Conservation (phyloP, 2,329 filamentous ascomycete species). For the Beauveria asiatica region DNA sequence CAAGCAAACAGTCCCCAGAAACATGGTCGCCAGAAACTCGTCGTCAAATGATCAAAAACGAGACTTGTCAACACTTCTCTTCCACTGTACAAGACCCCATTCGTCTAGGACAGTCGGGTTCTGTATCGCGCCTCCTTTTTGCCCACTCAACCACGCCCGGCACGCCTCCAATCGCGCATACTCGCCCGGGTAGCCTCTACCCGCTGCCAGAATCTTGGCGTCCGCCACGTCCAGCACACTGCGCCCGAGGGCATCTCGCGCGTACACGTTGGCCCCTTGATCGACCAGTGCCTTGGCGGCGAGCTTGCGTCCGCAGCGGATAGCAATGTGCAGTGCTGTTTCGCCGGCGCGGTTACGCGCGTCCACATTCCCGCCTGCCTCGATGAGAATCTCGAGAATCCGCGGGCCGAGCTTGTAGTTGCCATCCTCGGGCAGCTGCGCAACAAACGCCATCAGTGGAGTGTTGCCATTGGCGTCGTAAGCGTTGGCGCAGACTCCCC, state of each 20-base stretch:
- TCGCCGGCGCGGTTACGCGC: constrained; percentile 46
- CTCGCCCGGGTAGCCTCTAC: constrained; percentile 13
- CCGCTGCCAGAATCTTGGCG: constrained; percentile 22
- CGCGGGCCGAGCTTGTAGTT: constrained; percentile 38
- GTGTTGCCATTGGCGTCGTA: constrained; percentile 45
- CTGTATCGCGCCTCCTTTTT: constrained; percentile 26
- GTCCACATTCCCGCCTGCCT: constrained; percentile 35
- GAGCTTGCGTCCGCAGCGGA: constrained; percentile 43
- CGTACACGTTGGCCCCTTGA: constrained; percentile 39
- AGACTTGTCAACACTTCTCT: neutral
- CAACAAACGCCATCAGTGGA: constrained; percentile 47
- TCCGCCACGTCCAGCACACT: constrained; percentile 40
- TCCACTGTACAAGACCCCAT: constrained; percentile 22
- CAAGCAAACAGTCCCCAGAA: neutral
- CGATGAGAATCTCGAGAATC: constrained; percentile 36
- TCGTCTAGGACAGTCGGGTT: constrained; percentile 32
- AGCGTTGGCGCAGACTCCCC: constrained; percentile 40
- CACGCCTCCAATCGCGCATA: constrained; percentile 38
- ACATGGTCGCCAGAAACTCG: too few relatives aligned
- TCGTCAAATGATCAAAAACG: neutral
- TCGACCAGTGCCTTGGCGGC: constrained; percentile 38
- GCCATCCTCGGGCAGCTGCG: constrained; percentile 41
- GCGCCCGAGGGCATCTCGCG: constrained; percentile 33
- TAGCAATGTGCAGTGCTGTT: constrained; percentile 46
- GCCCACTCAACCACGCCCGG: constrained; percentile 36